phyloP scores from a whole-genome alignment of 352 stramenopile genomes.

The Phytophthora constricta region DNA sequence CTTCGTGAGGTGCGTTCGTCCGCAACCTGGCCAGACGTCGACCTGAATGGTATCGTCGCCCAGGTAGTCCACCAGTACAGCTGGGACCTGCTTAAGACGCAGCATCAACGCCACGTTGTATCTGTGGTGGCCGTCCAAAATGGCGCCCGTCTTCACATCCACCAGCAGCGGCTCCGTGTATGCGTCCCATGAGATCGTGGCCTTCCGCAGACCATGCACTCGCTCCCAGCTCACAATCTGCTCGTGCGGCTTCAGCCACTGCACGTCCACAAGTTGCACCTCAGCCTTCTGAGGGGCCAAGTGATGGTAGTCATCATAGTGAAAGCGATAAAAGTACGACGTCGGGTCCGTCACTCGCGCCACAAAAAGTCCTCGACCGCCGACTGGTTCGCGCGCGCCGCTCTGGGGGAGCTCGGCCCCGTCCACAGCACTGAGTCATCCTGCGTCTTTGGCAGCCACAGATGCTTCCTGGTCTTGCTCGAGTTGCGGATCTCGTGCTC shows the following conservation, averaged over 20 bases:
- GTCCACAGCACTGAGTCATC: constrained; percentile 74
- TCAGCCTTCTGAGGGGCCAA: constrained; percentile 75
- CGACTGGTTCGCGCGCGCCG: constrained; percentile 25
- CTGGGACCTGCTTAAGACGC: constrained; percentile 72
- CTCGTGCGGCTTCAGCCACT: constrained; percentile 88
- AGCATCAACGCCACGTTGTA: constrained; percentile 83
- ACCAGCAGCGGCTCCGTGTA: constrained; percentile 85
- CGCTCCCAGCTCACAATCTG: constrained; percentile 84
- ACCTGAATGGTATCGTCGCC: constrained; percentile 76
- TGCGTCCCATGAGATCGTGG: constrained; percentile 81
- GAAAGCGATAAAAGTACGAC: constrained; percentile 89
- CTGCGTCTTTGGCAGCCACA: constrained; percentile 79
- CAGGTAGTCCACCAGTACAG: constrained; percentile 84
- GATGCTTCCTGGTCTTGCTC: constrained; percentile 67
- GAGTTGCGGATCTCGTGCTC: constrained; percentile 72
- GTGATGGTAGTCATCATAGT: constrained; percentile 69
- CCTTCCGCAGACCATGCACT: constrained; percentile 78
- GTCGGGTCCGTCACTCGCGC: constrained; percentile 83
- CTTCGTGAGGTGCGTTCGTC: constrained; percentile 70
- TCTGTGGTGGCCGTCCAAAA: constrained; percentile 86
- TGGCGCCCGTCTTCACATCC: constrained; percentile 77
- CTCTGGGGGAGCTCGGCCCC: constrained; percentile 11
- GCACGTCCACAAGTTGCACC: constrained; percentile 82
- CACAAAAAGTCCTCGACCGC: constrained; percentile 81
- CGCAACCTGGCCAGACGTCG: constrained; percentile 81